phyloP scores from a whole-genome alignment of 2,329 filamentous ascomycete genomes.

The Dothistroma pini region DNA sequence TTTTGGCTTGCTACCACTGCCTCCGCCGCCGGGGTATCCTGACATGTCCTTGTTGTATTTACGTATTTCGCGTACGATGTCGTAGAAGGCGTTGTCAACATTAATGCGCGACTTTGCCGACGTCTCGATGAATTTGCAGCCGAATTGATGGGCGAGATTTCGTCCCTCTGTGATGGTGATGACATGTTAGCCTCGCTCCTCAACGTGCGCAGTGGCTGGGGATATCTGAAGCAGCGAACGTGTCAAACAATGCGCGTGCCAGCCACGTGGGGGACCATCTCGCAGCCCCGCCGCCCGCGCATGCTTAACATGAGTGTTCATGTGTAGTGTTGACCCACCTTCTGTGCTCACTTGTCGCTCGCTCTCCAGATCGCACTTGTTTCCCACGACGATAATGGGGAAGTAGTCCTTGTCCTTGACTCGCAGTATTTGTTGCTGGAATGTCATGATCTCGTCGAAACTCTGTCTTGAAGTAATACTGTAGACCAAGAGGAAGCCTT shows the following conservation, averaged over 20 bases:
- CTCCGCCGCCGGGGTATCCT: slow-evolving; percentile 65
- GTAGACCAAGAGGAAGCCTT: slow-evolving; percentile 96
- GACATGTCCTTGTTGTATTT: slow-evolving; percentile 99
- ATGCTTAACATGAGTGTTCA: slow-evolving; percentile 4
- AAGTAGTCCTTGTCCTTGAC: slow-evolving; percentile 99
- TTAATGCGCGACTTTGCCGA: slow-evolving; percentile 98
- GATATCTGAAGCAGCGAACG: slow-evolving; percentile 5
- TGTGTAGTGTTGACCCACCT: slow-evolving; percentile 57
- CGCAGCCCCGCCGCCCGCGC: slow-evolving; percentile 3
- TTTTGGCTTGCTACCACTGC: slow-evolving; percentile 40
- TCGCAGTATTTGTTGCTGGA: slow-evolving; percentile 96
- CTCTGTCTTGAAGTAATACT: slow-evolving; percentile 96
- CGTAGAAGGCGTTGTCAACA: slow-evolving; percentile 97
- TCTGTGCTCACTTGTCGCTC: slow-evolving; percentile 89
- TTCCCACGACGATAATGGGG: slow-evolving; percentile 97
- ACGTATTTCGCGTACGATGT: slow-evolving; percentile 95
- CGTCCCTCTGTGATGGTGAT: slow-evolving; percentile 69
- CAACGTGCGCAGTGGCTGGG: slow-evolving; percentile 4
- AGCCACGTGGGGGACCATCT: slow-evolving; percentile 16
- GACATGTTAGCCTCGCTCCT: slow-evolving; percentile 10
- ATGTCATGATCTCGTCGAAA: slow-evolving; percentile 97
- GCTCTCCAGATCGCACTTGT: slow-evolving; percentile 96
- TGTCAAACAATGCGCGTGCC: slow-evolving; percentile 19
- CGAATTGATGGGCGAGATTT: slow-evolving; percentile 77
- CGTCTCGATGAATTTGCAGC: slow-evolving; percentile 98